Percentiles rank a stretch among this genome's conserved stretches.
These are phyloP conservation scores for Allium fistulosum DNA, from an alignment of 106 monocot genomes.

Conservation along the genomic window DNA sequence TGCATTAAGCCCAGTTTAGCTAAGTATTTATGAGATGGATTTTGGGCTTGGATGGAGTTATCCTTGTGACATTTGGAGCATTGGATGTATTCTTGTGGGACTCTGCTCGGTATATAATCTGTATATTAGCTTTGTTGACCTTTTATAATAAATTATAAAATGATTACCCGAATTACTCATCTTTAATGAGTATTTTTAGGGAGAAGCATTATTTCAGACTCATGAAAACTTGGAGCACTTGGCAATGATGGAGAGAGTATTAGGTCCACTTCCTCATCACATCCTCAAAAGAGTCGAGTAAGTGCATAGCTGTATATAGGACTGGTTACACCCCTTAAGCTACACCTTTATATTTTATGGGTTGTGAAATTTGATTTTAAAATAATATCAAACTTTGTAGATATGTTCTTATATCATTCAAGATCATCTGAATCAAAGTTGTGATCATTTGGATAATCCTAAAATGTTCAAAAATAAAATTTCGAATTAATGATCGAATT, in stretches of 20 bases:
- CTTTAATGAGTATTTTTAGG: constrained; percentile 19
- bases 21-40: constrained; percentile 5
- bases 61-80: constrained; percentile 69
- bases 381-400: too few relatives aligned
- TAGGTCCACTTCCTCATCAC: constrained; percentile 61
- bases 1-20: not conserved
- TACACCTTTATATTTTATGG: too few relatives aligned
- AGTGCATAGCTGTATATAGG: not conserved
- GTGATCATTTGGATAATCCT: too few relatives aligned
- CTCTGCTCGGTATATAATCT: constrained; percentile 47
- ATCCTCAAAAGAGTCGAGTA: constrained; percentile 81
- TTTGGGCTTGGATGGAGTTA: constrained; percentile 69
- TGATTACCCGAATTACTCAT: not conserved
- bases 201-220: constrained; percentile 82
- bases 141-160: too few relatives aligned
- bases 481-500: too few relatives aligned
- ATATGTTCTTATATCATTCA: too few relatives aligned
- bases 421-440: too few relatives aligned
- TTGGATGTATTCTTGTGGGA: constrained; percentile 70
- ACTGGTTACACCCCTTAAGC: too few relatives aligned
- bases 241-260: constrained; percentile 91
- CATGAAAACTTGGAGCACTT: constrained; percentile 86
- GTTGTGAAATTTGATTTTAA: too few relatives aligned
- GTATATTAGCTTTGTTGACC: not conserved
- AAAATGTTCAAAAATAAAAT: too few relatives aligned